Base-by-base conservation (phyloP, 1,284 basidiomycete genomes). In the Anthracocystis walkeri region DNA sequence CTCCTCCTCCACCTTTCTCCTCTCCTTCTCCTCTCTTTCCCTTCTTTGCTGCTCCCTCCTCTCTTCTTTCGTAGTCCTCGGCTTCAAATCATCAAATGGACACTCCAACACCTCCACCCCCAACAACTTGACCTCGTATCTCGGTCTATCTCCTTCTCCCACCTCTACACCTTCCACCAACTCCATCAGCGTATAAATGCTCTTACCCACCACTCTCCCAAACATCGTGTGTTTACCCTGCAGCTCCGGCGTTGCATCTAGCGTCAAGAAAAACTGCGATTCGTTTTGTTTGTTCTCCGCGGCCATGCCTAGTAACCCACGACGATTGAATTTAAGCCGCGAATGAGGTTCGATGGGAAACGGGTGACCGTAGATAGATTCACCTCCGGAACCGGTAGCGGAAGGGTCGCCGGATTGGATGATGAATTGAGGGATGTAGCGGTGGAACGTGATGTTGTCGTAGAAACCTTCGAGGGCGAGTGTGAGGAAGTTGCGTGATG, bases 381-480 rank as follows among this genome's bases (percentile, higher is more conserved):
- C 81, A 75, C 95, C 95, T 4, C 95, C 95, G 4, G 87, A 90
- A 0, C 96, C 96, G 0, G 93, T 95, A 0, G 94, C 94, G 0
- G 94, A 95, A 63, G 90, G 91, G 83, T 98, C 96, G n/a, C 96
- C 96, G 1, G 94, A 94, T 85, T 98, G 96, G 2, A 97, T 91
- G 53, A 97, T 90, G 84, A 98, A 97, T 31, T 90, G 89, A 2
- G 94, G 92, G 4, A 95, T 91, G 52, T 95, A 88, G 14, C 96
- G 90, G 85, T 98, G 95, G 80, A 97, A 98, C 64, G 95, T 92
- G 57, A 93, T 91, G 44, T 92, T 92, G 78, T 99, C 96, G 86
- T 98, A 99, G 86, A 97, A 98, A 7, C 95, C 94, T 88, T 96
- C 94, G 89, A 97, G 92, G 0, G 92, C 90, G 33, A 96, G 88